These are phyloP conservation scores for Podospora conica DNA, from an alignment of 495 filamentous ascomycete genomes.

Conservation along the genomic window DNA sequence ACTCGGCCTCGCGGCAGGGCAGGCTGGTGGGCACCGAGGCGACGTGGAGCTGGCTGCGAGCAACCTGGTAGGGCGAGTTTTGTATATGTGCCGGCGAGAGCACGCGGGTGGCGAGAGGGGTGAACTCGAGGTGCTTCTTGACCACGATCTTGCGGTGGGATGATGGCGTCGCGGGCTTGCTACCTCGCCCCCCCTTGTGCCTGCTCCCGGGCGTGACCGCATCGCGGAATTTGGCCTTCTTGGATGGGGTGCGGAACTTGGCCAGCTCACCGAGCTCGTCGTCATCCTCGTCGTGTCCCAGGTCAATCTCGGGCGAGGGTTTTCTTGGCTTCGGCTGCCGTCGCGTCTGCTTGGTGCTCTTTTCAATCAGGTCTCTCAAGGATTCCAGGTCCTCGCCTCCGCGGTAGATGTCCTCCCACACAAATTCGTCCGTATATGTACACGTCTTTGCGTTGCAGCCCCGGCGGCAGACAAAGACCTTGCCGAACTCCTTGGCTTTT, in stretches of 20 bases:
- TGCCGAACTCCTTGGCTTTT: slow-evolving; percentile 70
- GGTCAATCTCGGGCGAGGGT: slow-evolving; percentile 40
- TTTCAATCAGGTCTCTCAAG: slow-evolving; percentile 59
- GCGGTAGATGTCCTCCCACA: slow-evolving; percentile 79
- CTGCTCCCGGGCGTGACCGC: slow-evolving; percentile 29
- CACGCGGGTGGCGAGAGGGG: slow-evolving; percentile 79
- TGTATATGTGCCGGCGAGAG: slow-evolving; percentile 70
- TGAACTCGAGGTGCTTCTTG: slow-evolving; percentile 93
- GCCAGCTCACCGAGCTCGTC: slow-evolving; percentile 42
- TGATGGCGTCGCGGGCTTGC: slow-evolving; percentile 55
- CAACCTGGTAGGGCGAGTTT: slow-evolving; percentile 87
- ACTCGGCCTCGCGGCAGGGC: slow-evolving; percentile 89
- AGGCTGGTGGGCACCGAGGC: slow-evolving; percentile 83
- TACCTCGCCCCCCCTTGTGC: slow-evolving; percentile 41
- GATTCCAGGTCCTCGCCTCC: slow-evolving; percentile 56
- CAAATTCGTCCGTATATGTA: slow-evolving; percentile 87
- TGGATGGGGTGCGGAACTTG: slow-evolving; percentile 30
- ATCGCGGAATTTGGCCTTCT: slow-evolving; percentile 26
- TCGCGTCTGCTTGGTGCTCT: slow-evolving; percentile 64
- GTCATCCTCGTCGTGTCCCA: slow-evolving; percentile 36
- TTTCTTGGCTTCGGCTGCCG: slow-evolving; percentile 39
- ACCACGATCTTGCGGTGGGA: slow-evolving; percentile 64
- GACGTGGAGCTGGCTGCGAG: slow-evolving; percentile 84
- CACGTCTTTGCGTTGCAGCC: slow-evolving; percentile 83
- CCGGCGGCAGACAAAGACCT: slow-evolving; percentile 83